phyloP scores from a whole-genome alignment of 495 filamentous ascomycete species.

The Penicillium pancosmium region DNA sequence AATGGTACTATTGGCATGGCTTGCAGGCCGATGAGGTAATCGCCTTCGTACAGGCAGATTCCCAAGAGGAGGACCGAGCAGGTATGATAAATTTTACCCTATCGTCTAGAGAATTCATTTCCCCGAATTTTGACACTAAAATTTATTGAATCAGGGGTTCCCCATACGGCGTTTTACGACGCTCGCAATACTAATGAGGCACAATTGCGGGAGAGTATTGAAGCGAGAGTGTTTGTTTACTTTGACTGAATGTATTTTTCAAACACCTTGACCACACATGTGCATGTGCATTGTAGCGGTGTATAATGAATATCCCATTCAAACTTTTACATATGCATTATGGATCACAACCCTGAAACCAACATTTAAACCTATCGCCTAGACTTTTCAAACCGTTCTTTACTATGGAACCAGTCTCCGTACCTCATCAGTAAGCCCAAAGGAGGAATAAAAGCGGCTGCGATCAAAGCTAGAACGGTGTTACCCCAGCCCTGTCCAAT shows the following conservation, averaged over 20 bases:
- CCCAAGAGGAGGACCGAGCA: no score
- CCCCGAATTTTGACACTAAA: slow-evolving; percentile 3
- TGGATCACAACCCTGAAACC: no score
- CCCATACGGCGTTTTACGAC: slow-evolving; percentile 3
- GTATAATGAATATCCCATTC: no score
- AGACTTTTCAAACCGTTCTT: no score
- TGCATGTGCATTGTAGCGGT: no score
- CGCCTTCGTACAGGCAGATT: no score
- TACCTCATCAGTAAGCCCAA: slow-evolving; percentile 8
- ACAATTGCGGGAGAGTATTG: slow-evolving; percentile 7
- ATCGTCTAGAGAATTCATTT: not conserved
- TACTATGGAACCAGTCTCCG: no score
- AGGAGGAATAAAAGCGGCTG: slow-evolving; percentile 6
- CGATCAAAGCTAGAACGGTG: slow-evolving; percentile 9
- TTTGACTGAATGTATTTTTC: slow-evolving; percentile 1
- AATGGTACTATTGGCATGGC: no score
- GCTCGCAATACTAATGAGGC: slow-evolving; percentile 1
- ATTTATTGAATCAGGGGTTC: slow-evolving; percentile 1
- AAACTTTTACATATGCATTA: no score
- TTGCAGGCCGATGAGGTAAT: no score
- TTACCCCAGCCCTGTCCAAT: slow-evolving; percentile 12
- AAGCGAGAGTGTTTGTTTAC: slow-evolving; percentile 7
- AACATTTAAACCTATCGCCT: no score
- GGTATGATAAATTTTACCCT: not conserved
- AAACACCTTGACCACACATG: no score